Conservation (phyloP, 208 protist genomes). For the Acanthamoeba divionensis region DNA sequence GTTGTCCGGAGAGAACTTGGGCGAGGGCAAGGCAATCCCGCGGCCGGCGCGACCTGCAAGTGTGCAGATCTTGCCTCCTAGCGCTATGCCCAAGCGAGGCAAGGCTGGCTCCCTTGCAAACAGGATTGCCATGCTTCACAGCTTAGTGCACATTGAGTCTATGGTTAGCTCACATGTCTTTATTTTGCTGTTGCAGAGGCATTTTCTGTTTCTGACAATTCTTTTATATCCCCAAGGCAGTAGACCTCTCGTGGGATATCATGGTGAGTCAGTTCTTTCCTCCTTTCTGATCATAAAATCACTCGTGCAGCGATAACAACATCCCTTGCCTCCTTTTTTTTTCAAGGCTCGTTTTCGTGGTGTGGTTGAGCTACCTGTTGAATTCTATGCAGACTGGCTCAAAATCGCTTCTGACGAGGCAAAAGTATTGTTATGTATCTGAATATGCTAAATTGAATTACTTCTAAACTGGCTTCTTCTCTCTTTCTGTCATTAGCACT, state of each 20-base stretch:
- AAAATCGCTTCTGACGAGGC: slow-evolving; percentile 31
- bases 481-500: too few relatives aligned
- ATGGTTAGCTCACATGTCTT: not conserved
- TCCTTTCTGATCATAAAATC: too few relatives aligned
- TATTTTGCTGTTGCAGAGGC: not conserved
- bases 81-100: not conserved
- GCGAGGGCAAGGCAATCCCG: not conserved
- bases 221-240: not conserved
- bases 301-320: too few relatives aligned
- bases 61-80: not conserved
- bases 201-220: not conserved
- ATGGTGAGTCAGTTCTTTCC: not conserved
- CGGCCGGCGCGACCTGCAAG: not conserved
- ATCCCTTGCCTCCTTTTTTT: too few relatives aligned
- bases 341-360: not conserved
- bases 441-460: too few relatives aligned
- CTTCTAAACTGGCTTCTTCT: too few relatives aligned
- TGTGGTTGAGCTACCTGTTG: not conserved
- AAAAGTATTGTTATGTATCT: not conserved
- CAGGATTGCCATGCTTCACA: slow-evolving; percentile 7
- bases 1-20: not conserved
- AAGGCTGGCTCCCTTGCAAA: slow-evolving; percentile 22
- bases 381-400: slow-evolving; percentile 30
- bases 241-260: not conserved
- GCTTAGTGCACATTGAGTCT: slow-evolving; percentile 27